Evolutionary conservation across 2,329 filamentous ascomycete species (phyloP), one percentile per base, ranked within the genome.

Genomic region (Botrytis paeoniae): DNA sequence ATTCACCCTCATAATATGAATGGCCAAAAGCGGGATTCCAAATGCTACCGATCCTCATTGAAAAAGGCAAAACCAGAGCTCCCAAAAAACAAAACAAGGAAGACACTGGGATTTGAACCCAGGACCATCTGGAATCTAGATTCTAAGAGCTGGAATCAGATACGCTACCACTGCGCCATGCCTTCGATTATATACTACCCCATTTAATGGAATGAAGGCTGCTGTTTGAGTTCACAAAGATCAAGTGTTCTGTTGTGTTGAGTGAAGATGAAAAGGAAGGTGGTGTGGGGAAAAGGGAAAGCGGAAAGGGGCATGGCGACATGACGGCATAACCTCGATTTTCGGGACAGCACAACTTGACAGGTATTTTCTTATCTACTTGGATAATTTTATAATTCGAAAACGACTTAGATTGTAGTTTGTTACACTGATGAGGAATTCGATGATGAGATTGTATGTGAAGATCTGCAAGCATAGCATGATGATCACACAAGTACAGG

Each of bases 61-160:
- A n/a, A n/a, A n/a, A n/a, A n/a, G n/a, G n/a, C n/a, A n/a, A n/a
- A n/a, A n/a, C n/a, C n/a, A n/a, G n/a, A n/a, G n/a, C n/a, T n/a
- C n/a, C n/a, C n/a, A 48, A 60, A 43, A 20, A 7, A 7, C 2
- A 20, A 25, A 61, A 18, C 10, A 35, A 22, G 51, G 45, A 72
- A 54, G 48, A 70, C 61, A 68, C 73, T 72, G 74, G 72, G 72
- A 73, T 73, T 75, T 75, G 74, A 57, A 68, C 65, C 48, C 48
- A 57, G 48, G 48, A 68, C 65, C 75, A 73, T 75, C 76, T 76
- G 74, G 75, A 75, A 72, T 71, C 72, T 63, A 75, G 74, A 75
- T 75, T 75, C 63, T 73, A 74, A 6, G 25, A 43, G 39, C 57
- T 62, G 54, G 51, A 69, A 45, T 41, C 54, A 72, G 43, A 43